Percentiles rank a stretch among this genome's conserved stretches.
Conservation (phyloP, 179 eudicot species). For the Silene noctiflora region DNA sequence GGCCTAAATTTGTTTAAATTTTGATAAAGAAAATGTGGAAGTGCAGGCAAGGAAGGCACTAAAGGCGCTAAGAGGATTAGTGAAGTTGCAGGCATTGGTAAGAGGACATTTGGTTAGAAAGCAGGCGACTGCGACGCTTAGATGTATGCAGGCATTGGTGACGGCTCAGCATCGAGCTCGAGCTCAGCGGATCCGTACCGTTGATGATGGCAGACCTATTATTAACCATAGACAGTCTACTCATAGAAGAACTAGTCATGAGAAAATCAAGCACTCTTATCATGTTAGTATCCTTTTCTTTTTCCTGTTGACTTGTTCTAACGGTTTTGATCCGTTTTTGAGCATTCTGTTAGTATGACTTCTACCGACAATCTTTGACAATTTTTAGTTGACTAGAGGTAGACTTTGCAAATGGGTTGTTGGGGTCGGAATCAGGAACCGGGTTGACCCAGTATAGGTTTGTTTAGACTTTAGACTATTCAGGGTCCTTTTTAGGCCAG, state of each 20-base stretch:
- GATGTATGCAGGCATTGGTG: conserved; percentile 87
- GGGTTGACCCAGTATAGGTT: neutral
- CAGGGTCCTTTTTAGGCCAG: too few species aligned
- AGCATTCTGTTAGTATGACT: neutral
- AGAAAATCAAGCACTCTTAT: conserved; percentile 43
- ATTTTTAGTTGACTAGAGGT: neutral
- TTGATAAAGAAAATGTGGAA: neutral
- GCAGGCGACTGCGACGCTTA: conserved; percentile 74
- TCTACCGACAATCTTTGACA: neutral
- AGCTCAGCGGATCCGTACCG: conserved; percentile 56
- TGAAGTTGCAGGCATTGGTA: conserved; percentile 90
- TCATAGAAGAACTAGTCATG: conserved; percentile 43
- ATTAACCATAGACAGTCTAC: conserved; percentile 41
- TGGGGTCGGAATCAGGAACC: neutral
- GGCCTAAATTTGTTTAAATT: too few species aligned
- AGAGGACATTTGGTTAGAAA: conserved; percentile 88
- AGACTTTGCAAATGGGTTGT: neutral
- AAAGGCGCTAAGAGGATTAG: conserved; percentile 78
- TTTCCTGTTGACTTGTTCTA: neutral
- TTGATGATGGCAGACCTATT: conserved; percentile 35
- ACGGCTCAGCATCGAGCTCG: conserved; percentile 80
- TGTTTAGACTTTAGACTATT: too few species aligned
- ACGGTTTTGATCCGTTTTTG: neutral
- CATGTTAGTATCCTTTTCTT: conserved; percentile 40
- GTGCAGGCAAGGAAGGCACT: conserved; percentile 87